These are phyloP conservation scores for Mortierella sp. DNA, from an alignment of 371 early-diverging fungal species.

Conservation along the genomic window DNA sequence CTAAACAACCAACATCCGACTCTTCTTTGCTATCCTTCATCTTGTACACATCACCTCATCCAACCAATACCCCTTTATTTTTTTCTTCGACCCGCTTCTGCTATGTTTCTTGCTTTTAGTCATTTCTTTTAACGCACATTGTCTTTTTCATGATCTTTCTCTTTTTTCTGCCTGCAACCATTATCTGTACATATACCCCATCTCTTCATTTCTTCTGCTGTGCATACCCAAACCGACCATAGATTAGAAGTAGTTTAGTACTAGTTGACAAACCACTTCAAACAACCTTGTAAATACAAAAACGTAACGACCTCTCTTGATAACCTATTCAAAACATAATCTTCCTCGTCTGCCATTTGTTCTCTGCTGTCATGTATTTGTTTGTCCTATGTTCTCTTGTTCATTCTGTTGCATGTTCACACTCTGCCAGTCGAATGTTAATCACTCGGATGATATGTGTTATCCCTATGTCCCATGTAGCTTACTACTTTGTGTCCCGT, in stretches of 20 bases:
- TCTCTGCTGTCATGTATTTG: background rate
- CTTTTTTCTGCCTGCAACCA: background rate
- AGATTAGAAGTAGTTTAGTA: constrained; percentile 12
- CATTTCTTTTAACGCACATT: background rate
- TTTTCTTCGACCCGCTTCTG: background rate
- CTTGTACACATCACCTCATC: background rate
- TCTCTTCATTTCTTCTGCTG: background rate
- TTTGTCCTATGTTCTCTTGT: background rate
- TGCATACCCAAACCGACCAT: constrained; percentile 6
- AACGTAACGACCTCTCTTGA: constrained; percentile 5
- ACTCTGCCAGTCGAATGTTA: too few relatives aligned
- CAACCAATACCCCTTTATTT: background rate
- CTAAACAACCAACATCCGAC: constrained; percentile 10
- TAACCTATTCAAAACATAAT: background rate
- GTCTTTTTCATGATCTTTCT: background rate
- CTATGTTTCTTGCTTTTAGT: background rate
- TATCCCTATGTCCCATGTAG: background rate
- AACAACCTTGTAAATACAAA: constrained; percentile 10
- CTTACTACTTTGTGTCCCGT: too few relatives aligned
- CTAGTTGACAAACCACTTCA: background rate
- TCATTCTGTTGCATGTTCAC: background rate
- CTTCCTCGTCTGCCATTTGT: background rate
- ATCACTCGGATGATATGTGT: background rate
- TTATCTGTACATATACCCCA: constrained; percentile 9
- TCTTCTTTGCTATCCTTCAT: background rate